phyloP scores from a whole-genome alignment of 2,329 filamentous ascomycete genomes.

The Dendryphion nanum region DNA sequence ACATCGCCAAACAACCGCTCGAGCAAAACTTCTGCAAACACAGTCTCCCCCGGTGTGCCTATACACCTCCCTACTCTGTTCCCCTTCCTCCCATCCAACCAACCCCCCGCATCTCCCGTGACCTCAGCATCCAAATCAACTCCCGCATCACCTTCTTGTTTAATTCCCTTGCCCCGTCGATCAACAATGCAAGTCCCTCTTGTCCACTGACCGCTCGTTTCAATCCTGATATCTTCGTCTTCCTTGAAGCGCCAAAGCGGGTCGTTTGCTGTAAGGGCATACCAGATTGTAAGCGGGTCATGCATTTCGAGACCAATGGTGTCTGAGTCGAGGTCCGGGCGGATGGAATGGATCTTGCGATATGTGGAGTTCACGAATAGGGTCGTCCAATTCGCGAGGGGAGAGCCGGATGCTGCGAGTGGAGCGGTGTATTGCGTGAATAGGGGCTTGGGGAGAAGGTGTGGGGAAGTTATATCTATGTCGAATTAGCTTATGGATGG shows the following conservation, averaged over 20 bases:
- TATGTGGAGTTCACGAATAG: slow-evolving; percentile 49
- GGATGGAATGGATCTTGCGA: slow-evolving; percentile 44
- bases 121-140: slow-evolving; percentile 41
- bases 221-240: slow-evolving; percentile 83
- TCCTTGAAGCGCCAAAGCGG: slow-evolving; percentile 37
- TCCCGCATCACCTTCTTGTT: slow-evolving; percentile 29
- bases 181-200: slow-evolving; percentile 88
- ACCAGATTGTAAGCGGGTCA: slow-evolving; percentile 46
- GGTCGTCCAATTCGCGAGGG: slow-evolving; percentile 46
- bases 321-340: slow-evolving; percentile 32
- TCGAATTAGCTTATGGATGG: slow-evolving; percentile 6
- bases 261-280: slow-evolving; percentile 18
- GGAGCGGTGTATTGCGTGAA: slow-evolving; percentile 34
- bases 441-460: slow-evolving; percentile 41
- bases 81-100: slow-evolving; percentile 71
- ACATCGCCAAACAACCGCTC: slow-evolving; percentile 66
- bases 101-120: slow-evolving; percentile 70
- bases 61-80: slow-evolving; percentile 79
- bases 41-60: slow-evolving; percentile 63
- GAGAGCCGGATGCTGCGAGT: slow-evolving; percentile 36
- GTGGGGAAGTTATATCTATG: slow-evolving; percentile 45
- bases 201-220: slow-evolving; percentile 92
- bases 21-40: slow-evolving; percentile 66
- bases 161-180: slow-evolving; percentile 60
- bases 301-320: slow-evolving; percentile 45